Base-by-base conservation (phyloP, 768 basidiomycete species). In the Hysterangium stoloniferum region DNA sequence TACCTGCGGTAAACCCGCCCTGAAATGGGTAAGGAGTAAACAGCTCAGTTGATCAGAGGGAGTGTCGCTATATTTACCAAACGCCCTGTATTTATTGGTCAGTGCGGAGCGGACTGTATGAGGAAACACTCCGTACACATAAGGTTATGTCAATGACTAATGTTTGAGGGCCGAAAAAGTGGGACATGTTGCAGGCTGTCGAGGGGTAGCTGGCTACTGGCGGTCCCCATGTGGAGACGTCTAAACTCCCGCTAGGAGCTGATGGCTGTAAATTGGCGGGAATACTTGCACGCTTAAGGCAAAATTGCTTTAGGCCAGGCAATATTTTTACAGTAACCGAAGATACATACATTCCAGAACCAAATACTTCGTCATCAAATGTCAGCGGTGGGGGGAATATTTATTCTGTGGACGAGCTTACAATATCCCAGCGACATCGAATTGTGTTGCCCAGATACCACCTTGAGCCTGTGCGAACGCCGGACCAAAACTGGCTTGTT, bases 371-470 rank as follows among this genome's bases (percentile, higher is more conserved):
- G 62, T 12, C 51, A 58, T 12, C 52, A 27, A n/a, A 7, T 9
- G 19, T 41, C 29, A 49, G 48, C 35, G 7, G 8, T 31, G 31
- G 34, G 7, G n/a, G 47, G 35, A 2, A 34, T 13, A n/a, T 15
- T 8, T 8, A 15, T 28, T 34, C 29, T 15, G 38, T 12, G 70
- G 17, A 24, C 24, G 59, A 2, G 52, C 74, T 61, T 55, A 73
- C 70, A 62, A 75, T 33, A 78, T 68, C 17, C 77, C 82, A 1
- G 72, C 61, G 5, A 71, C 67, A 44, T 84, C 84, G 54, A 85
- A 80, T 57, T 85, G 83, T 3, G 81, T 73, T 2, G 84, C 84
- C 64, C 71, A 90, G 1, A 82, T 78, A 4, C 80, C 80, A 5
- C 80, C 80, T n/a, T 79, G 78, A 0, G 72, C 74, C 6, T 64